Evolutionary conservation across 768 basidiomycete species (phyloP), one percentile per base, ranked within the genome.

Genomic region (Podaxis sp.): DNA sequence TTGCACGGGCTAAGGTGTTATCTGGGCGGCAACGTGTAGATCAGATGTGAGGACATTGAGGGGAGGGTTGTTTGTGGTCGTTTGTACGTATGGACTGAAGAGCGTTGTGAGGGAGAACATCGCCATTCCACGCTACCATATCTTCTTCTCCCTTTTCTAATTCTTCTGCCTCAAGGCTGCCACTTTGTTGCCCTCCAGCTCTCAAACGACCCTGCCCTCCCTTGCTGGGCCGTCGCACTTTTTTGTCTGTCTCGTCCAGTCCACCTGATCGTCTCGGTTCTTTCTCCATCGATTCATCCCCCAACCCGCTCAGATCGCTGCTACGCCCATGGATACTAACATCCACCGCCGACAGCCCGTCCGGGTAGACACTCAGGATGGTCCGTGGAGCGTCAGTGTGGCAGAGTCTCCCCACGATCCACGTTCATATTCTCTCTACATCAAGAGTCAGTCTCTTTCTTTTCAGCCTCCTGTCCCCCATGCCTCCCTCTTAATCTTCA

Each of bases 351-450:
- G 82, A 67, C 79, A 75, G 61, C 83, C 82, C 48, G 80, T 86
- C 38, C 84, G 90, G 53, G 80, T 88, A 65, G 90, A 93, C 73
- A 80, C 80, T 48, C 86, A 91, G 74, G 90, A 92, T 70, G 91
- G 90, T 13, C 91, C 87, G 24, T 95, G 93, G 93, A 87, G 86
- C 69, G 86, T 95, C 72, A 92, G 90, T 73, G 92, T 94, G 66
- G 93, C 93, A 66, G 91, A 93, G 79, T 88, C 86, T 57, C 90
- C 90, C 24, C 84, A 92, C 73, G 88, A 90, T 75, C 72, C 86
- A 52, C 79, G 81, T 66, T 84, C 87, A 8, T 95, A 89, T 79
- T 88, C 84, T 72, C 83, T 95, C 71, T 95, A 95, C 80, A 86
- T 95, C 77, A 95, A 93, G 84, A 95, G 93, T 94, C 75, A 81